Evolutionary conservation across 352 stramenopile genomes (phyloP).

Genomic region (Pythium monospermum): DNA sequence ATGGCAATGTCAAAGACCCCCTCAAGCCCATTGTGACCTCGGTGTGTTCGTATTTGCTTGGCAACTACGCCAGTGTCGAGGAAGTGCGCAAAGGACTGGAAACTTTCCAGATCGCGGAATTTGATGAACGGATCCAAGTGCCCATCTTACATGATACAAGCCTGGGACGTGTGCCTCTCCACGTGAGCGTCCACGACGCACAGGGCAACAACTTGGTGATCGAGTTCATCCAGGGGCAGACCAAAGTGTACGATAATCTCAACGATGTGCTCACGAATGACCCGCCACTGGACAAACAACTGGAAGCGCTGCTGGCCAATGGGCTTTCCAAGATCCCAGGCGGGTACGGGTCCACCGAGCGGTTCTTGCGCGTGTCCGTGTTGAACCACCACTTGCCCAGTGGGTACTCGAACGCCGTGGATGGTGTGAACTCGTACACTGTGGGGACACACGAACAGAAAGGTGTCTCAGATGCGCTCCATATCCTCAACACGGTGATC

Average conservation of each 20-base stretch:
- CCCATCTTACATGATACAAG: conserved; percentile 18
- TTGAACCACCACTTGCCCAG: conserved; percentile 40
- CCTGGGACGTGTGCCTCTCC: conserved; percentile 37
- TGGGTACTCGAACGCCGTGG: conserved; percentile 30
- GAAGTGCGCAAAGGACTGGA: conserved; percentile 48
- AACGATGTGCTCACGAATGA: conserved; percentile 71
- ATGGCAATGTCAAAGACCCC: conserved; percentile 2
- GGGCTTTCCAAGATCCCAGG: conserved; percentile 29
- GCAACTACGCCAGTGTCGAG: conserved; percentile 57
- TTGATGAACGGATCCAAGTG: conserved; percentile 28
- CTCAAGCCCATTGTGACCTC: conserved; percentile 54
- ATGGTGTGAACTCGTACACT: conserved; percentile 36
- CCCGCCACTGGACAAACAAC: conserved; percentile 45
- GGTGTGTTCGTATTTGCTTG: conserved; percentile 63
- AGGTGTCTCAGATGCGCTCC: conserved; percentile 43
- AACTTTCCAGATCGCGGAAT: conserved; percentile 50
- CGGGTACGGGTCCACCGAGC: conserved; percentile 47
- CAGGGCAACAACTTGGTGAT: conserved; percentile 62
- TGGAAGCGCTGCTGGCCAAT: conserved; percentile 28
- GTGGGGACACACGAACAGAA: conserved; percentile 51
- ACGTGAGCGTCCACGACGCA: conserved; percentile 60
- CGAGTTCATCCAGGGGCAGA: conserved; percentile 55
- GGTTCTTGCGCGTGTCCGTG: conserved; percentile 63
- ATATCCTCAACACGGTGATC: conserved; percentile 65
- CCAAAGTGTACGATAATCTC: conserved; percentile 55